A percentile compares a stretch with the other conserved stretches of the same genome.
phyloP scores from a whole-genome alignment of 1,284 basidiomycete genomes.

The Ganoderma sinense region DNA sequence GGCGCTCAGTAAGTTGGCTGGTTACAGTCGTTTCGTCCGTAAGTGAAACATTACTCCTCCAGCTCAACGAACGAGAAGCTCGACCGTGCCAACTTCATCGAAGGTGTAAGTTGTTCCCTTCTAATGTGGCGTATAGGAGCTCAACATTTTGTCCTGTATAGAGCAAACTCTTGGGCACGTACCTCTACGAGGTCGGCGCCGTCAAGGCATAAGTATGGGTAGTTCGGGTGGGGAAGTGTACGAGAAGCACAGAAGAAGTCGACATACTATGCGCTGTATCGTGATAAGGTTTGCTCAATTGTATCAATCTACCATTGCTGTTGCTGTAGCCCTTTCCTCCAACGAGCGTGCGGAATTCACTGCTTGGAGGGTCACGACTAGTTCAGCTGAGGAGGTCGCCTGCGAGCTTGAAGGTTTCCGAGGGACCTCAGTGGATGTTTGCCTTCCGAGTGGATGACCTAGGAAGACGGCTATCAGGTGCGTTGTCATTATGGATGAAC shows the following conservation, averaged over 20 bases:
- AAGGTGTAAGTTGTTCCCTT: constrained; percentile 68
- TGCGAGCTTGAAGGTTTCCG: background rate
- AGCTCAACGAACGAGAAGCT: constrained; percentile 97
- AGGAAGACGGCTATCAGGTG: too few species aligned
- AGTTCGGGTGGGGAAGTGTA: background rate
- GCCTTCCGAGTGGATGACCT: too few species aligned
- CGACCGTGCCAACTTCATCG: constrained; percentile 92
- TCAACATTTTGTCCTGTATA: constrained; percentile 33
- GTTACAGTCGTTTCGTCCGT: background rate
- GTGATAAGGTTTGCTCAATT: background rate
- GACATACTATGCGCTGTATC: background rate
- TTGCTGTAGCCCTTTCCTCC: background rate
- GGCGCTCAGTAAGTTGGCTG: constrained; percentile 80
- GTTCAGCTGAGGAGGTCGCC: background rate
- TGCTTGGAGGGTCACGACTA: background rate
- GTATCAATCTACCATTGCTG: constrained; percentile 3
- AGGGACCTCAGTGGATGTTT: background rate
- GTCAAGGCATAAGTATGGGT: constrained; percentile 15
- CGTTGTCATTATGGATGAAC: too few species aligned
- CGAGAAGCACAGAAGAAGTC: constrained; percentile 4
- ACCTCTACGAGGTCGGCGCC: constrained; percentile 81
- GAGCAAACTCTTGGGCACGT: constrained; percentile 84
- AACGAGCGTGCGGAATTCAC: background rate
- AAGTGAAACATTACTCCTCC: constrained; percentile 14
- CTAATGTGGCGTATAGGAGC: background rate